Conservation (phyloP, 1,139 yeast genomes). For the Yamadazyma dushanensis region DNA sequence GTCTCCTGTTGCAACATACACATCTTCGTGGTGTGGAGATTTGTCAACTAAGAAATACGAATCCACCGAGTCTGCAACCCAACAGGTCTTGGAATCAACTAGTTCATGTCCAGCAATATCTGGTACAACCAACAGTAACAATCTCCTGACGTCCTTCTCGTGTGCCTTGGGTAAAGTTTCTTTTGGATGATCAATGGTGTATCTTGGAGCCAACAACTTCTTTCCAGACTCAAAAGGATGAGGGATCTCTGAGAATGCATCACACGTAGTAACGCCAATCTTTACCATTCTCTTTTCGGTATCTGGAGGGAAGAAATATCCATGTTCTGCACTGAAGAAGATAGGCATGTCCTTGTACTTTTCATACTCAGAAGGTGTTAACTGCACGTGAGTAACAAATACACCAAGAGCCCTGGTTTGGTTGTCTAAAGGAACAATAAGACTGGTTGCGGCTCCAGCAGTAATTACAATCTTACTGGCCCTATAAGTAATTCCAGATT, state of each 20-base stretch:
- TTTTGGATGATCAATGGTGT: constrained; percentile 24
- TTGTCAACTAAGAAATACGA: constrained; percentile 41
- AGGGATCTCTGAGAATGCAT: constrained; percentile 26
- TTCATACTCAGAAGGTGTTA: constrained; percentile 27
- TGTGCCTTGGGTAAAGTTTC: constrained; percentile 34
- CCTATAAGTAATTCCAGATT: constrained; percentile 19
- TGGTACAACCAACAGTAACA: constrained; percentile 15
- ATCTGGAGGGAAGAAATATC: constrained; percentile 44
- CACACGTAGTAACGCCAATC: constrained; percentile 40
- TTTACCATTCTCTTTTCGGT: constrained; percentile 33
- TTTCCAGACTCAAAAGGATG: constrained; percentile 25
- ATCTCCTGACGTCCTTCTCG: constrained; percentile 12
- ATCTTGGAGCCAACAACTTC: constrained; percentile 36
- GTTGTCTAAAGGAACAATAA: constrained; percentile 26
- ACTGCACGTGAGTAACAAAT: constrained; percentile 33
- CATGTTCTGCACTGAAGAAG: constrained; percentile 41
- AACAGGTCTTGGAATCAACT: constrained; percentile 23
- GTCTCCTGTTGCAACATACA: constrained; percentile 47
- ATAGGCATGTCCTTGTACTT: constrained; percentile 32
- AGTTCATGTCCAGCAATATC: constrained; percentile 14
- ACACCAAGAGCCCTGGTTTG: constrained; percentile 36
- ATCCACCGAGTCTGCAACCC: constrained; percentile 47
- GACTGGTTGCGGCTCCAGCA: constrained; percentile 35
- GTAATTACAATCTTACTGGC: constrained; percentile 29
- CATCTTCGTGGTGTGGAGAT: constrained; percentile 34